Conservation (phyloP, 495 filamentous ascomycete genomes). For the Pseudoneurospora amorphoporcata region DNA sequence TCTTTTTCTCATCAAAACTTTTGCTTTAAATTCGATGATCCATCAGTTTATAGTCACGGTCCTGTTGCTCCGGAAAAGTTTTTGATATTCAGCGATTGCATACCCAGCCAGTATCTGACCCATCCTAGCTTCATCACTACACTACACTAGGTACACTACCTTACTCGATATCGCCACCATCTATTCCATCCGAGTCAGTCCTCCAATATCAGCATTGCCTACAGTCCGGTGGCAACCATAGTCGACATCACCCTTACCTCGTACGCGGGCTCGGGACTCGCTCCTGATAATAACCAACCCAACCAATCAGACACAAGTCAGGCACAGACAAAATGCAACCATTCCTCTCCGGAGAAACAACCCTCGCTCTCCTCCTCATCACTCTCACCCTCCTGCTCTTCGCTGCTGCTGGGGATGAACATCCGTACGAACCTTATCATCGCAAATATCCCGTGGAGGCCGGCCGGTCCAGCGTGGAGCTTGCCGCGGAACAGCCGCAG, state of each 20-base stretch:
- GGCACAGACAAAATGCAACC: conserved; percentile 3
- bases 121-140: background rate
- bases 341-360: conserved; percentile 5
- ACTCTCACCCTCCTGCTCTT: background rate
- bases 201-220: no score
- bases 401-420: background rate
- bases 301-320: no score
- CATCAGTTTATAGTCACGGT: background rate
- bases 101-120: background rate
- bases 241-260: no score
- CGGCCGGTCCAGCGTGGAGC: background rate
- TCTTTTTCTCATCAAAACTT: background rate
- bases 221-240: no score
- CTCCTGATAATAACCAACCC: no score
- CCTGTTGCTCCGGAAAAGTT: background rate
- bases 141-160: background rate
- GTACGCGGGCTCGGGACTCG: no score
- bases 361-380: background rate
- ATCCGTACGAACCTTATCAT: background rate
- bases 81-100: background rate
- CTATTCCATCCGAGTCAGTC: no score
- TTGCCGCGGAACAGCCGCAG: background rate
- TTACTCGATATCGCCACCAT: background rate
- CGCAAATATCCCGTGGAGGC: background rate
- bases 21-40: background rate